A percentile compares a stretch with the other conserved stretches of the same genome.
phyloP scores from a whole-genome alignment of 306 rosid species.

The Quercus bicolor region DNA sequence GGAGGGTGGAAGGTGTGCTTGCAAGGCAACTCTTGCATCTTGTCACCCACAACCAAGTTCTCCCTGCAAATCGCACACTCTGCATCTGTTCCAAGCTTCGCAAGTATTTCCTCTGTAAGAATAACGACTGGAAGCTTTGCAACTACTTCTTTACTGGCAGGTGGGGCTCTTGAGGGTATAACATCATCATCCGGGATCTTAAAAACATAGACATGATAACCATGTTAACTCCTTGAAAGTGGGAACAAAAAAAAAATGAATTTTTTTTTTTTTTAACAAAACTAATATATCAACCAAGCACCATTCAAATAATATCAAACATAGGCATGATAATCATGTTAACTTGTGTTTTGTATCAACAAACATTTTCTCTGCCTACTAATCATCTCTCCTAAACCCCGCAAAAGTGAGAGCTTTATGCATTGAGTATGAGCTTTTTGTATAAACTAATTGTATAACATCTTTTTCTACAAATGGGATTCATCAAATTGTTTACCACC shows the following conservation, averaged over 20 bases:
- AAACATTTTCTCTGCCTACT: no score
- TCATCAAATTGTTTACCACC: slow-evolving; percentile 47
- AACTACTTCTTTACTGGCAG: slow-evolving; percentile 92
- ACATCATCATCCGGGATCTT: slow-evolving; percentile 50
- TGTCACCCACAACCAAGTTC: slow-evolving; percentile 61
- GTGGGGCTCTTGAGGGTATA: slow-evolving; percentile 68
- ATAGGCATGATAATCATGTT: neutral
- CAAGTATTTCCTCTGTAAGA: slow-evolving; percentile 63
- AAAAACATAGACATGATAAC: neutral
- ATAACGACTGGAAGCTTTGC: slow-evolving; percentile 78
- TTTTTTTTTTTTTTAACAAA: neutral
- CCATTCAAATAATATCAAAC: neutral
- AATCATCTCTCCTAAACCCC: no score
- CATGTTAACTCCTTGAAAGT: neutral
- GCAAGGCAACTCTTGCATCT: slow-evolving; percentile 98
- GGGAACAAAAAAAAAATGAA: neutral
- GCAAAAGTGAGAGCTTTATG: no score
- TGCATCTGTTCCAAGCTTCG: slow-evolving; percentile 64
- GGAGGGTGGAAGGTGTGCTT: slow-evolving; percentile 94
- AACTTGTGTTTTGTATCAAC: no score
- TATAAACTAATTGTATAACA: no score
- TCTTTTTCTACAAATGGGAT: no score
- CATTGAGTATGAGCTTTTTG: no score
- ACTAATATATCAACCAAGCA: neutral
- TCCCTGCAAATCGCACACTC: slow-evolving; percentile 94